A percentile compares a stretch with the other conserved stretches of the same genome.
phyloP scores from a whole-genome alignment of 306 rosid species.

The Gastrolobium villosum region DNA sequence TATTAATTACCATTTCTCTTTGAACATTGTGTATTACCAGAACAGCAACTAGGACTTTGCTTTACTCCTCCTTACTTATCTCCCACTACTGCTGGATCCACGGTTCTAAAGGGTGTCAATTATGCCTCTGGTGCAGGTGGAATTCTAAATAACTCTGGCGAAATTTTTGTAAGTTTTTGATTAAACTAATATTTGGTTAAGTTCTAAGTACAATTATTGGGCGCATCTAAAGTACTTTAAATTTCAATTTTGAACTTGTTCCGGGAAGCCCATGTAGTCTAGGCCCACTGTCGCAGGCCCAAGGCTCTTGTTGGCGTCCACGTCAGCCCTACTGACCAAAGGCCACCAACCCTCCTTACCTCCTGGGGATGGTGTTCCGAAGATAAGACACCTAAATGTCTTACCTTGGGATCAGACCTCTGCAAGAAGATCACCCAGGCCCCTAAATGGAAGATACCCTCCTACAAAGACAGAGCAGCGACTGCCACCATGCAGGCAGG shows the following conservation, averaged over 20 bases:
- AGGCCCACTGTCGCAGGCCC: no score
- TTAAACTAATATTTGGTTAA: background rate
- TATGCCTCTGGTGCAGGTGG: conserved; percentile 85
- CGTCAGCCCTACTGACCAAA: no score
- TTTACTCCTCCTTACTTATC: conserved; percentile 74
- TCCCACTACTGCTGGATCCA: conserved; percentile 64
- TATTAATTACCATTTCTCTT: background rate
- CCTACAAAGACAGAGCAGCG: no score
- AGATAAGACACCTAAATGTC: no score
- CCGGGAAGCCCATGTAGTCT: no score
- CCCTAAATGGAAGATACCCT: no score
- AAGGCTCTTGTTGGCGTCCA: no score
- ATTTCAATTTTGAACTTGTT: background rate
- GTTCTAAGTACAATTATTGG: conserved; percentile 1
- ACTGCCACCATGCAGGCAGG: no score
- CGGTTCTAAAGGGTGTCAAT: conserved; percentile 69
- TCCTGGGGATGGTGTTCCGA: no score
- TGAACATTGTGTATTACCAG: conserved; percentile 47
- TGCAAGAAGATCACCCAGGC: no score
- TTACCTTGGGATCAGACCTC: no score
- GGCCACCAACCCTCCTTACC: no score
- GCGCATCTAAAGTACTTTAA: background rate
- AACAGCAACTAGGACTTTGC: conserved; percentile 59
- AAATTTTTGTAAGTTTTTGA: conserved; percentile 61
- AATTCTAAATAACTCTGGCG: conserved; percentile 70